Conservation (phyloP, 1,284 basidiomycete genomes). For the Singerocomus rubriflavus region DNA sequence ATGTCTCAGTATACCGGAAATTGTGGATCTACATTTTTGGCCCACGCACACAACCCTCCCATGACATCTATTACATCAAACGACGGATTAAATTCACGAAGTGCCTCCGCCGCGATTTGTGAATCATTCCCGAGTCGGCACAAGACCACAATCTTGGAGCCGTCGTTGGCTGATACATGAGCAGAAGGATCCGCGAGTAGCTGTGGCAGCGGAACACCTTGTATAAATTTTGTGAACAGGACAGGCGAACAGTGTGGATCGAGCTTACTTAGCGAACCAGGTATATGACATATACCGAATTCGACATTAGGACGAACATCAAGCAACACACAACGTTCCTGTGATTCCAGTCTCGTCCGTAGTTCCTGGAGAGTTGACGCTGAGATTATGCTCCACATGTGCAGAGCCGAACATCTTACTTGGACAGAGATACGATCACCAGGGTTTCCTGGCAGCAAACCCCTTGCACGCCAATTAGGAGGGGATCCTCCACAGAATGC, state of each 20-base stretch:
- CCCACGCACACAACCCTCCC: slow-evolving; percentile 80
- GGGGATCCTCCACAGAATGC: slow-evolving; percentile 71
- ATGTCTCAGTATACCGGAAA: slow-evolving; percentile 78
- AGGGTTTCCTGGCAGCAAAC: slow-evolving; percentile 40
- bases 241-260: not conserved
- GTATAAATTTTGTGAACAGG: not conserved
- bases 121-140: slow-evolving; percentile 95
- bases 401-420: slow-evolving; percentile 32
- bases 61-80: slow-evolving; percentile 65
- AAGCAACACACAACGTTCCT: slow-evolving; percentile 48
- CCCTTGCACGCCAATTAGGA: slow-evolving; percentile 61
- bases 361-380: slow-evolving; percentile 9
- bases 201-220: slow-evolving; percentile 67
- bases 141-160: slow-evolving; percentile 52
- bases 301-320: slow-evolving; percentile 85
- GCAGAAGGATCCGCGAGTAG: slow-evolving; percentile 56
- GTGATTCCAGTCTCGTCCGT: slow-evolving; percentile 42
- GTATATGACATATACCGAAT: slow-evolving; percentile 84
- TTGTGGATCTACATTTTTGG: slow-evolving; percentile 59
- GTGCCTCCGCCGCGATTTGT: slow-evolving; percentile 74
- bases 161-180: slow-evolving; percentile 32
- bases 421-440: slow-evolving; percentile 48
- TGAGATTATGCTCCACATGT: not conserved
- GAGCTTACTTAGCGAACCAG: slow-evolving; percentile 68
- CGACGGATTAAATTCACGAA: slow-evolving; percentile 39